phyloP scores from a whole-genome alignment of 2,329 filamentous ascomycete genomes.

The Sordariomycetes sp. region DNA sequence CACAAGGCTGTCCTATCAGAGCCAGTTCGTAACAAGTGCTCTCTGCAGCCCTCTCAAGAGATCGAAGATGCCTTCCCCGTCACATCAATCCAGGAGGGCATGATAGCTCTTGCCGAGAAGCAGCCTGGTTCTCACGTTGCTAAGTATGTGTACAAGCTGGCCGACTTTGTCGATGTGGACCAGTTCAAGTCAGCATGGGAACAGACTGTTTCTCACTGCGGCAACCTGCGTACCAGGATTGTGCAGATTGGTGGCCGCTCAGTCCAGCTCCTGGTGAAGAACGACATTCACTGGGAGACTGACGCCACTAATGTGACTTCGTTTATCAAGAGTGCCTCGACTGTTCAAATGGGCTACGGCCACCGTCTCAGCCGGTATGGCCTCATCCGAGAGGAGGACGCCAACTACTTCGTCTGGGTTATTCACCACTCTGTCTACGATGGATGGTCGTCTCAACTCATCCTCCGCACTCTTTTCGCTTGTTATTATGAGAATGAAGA shows the following conservation, averaged over 20 bases:
- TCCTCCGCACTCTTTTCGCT: constrained; percentile 2
- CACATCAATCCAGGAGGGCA: constrained; percentile 36
- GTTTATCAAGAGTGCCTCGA: not conserved
- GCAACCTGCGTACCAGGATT: constrained; percentile 11
- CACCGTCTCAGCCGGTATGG: constrained; percentile 2
- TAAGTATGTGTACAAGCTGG: constrained; percentile 7
- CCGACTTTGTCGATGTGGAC: constrained; percentile 4
- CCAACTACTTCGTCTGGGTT: not conserved
- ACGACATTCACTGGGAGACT: not conserved
- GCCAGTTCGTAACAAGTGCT: constrained; percentile 3
- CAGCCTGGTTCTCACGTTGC: constrained; percentile 10
- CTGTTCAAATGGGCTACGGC: not conserved
- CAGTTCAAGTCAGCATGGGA: constrained; percentile 10
- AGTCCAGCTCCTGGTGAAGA: constrained; percentile 3
- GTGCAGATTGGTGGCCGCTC: constrained; percentile 6
- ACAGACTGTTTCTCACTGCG: constrained; percentile 6
- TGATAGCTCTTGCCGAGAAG: constrained; percentile 36
- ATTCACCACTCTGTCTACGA: constrained; percentile 5
- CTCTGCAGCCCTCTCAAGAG: constrained; percentile 3
- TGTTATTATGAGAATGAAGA: not conserved
- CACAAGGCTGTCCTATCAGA: not conserved
- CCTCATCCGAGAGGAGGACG: not conserved
- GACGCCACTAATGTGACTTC: not conserved
- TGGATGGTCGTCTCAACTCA: not conserved
- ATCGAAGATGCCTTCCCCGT: constrained; percentile 40